Percentiles rank a stretch among this genome's conserved stretches.
These are phyloP conservation scores for Telfairia occidentalis DNA, from an alignment of 331 rosid species.

Conservation along the genomic window DNA sequence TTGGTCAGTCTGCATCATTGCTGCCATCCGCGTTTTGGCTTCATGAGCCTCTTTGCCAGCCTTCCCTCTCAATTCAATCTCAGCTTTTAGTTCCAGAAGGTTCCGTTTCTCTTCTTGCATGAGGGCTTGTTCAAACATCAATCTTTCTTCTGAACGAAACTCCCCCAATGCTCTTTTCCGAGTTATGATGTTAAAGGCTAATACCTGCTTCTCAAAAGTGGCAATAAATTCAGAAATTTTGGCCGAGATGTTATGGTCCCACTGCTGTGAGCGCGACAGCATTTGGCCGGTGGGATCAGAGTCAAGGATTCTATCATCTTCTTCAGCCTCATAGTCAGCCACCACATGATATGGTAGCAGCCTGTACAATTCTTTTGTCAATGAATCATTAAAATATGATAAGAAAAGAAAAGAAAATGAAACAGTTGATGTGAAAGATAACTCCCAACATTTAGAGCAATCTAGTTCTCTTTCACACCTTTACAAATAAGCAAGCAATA, in stretches of 20 bases:
- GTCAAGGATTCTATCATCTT: conserved; percentile 94
- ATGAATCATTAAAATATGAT: background rate
- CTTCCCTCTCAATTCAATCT: conserved; percentile 79
- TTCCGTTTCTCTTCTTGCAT: conserved; percentile 84
- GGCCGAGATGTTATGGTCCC: conserved; percentile 90
- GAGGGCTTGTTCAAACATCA: conserved; percentile 92
- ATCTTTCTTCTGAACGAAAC: conserved; percentile 90
- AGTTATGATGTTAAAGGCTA: conserved; percentile 82
- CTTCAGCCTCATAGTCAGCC: conserved; percentile 98
- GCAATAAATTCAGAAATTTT: conserved; percentile 87
- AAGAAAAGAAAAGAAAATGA: background rate
- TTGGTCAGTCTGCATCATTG: conserved; percentile 79
- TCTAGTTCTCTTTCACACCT: background rate
- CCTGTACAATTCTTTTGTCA: conserved; percentile 26
- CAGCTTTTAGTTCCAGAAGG: conserved; percentile 49
- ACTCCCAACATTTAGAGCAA: background rate
- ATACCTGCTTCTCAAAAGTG: conserved; percentile 91
- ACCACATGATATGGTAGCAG: conserved; percentile 93
- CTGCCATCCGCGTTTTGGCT: conserved; percentile 68
- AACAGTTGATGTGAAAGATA: background rate
- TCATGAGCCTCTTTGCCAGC: conserved; percentile 79
- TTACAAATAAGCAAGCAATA: background rate
- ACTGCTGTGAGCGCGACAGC: conserved; percentile 91
- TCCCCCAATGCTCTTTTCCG: conserved; percentile 74
- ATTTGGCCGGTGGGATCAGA: conserved; percentile 86